Evolutionary conservation across 2,329 filamentous ascomycete species (phyloP).

Genomic region (Trematosphaeria pertusa): DNA sequence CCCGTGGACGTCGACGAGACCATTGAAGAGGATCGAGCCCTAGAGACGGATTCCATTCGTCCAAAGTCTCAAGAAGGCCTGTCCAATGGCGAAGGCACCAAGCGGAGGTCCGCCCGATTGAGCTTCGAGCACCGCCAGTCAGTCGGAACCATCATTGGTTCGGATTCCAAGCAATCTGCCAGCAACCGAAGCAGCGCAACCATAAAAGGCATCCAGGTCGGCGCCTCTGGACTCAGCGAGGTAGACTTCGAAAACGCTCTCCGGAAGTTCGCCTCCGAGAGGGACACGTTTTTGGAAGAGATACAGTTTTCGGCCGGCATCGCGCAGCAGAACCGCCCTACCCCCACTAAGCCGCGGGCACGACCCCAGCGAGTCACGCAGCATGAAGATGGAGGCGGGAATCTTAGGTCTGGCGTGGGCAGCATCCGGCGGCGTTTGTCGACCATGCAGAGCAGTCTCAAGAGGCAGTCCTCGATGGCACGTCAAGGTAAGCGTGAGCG

Average conservation of each 20-base stretch:
- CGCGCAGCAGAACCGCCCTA: constrained; percentile 55
- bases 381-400: constrained; percentile 60
- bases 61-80: constrained; percentile 54
- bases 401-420: constrained; percentile 70
- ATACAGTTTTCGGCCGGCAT: constrained; percentile 85
- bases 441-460: constrained; percentile 89
- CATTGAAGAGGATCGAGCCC: constrained; percentile 66
- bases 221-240: constrained; percentile 63
- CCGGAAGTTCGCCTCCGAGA: constrained; percentile 92
- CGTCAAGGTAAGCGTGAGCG: constrained; percentile 69
- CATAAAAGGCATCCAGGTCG: constrained; percentile 58
- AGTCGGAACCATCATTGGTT: constrained; percentile 56
- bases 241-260: constrained; percentile 94
- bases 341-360: constrained; percentile 72
- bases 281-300: constrained; percentile 92
- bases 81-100: constrained; percentile 45
- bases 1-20: constrained; percentile 57
- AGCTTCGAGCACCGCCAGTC: constrained; percentile 60
- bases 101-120: constrained; percentile 48
- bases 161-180: constrained; percentile 55
- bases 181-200: constrained; percentile 72
- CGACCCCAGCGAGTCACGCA: constrained; percentile 76
- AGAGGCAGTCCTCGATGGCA: constrained; percentile 79
- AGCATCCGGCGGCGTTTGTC: constrained; percentile 93
- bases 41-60: constrained; percentile 59